Evolutionary conservation across 106 monocot species (phyloP), one percentile per base, ranked within the genome.

Genomic region (Ottelia alismoides): DNA sequence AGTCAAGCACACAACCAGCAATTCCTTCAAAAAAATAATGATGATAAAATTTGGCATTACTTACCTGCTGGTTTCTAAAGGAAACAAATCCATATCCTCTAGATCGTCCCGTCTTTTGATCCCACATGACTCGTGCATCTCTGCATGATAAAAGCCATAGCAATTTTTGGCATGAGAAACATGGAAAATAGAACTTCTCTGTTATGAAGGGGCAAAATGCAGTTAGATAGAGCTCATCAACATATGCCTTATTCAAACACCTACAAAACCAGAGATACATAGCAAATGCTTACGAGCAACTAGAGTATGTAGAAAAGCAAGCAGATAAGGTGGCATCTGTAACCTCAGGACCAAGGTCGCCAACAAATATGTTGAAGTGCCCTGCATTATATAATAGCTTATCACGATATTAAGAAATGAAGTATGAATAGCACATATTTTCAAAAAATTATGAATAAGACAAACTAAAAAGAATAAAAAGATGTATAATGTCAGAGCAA

Each of bases 71-170:
- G 65, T 76, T 73, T n/a, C 88, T 65, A 69, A 88, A 88, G 26
- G 88, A 78, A 58, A 88, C 88, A 76, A 88, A 88, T 17, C 88
- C 88, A 73, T 70, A 88, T 17, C 88, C 88, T 65, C 88, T 79
- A 46, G 88, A 88, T 18, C 88, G 75, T 16, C 82, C 82, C 61
- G 88, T 88, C 52, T 88, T 88, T 52, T 88, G 82, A 63, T 88
- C 88, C 88, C 88, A 88, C 88, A 88, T 83, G 46, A 88, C 88
- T 58, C 75, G 72, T 48, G 88, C 82, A 76, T 88, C 88, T 26
- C 88, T 88, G 29, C 0, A 57, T 17, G 17, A 52, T 18, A 4
- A n/a, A n/a, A n/a, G n/a, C n/a, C n/a, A n/a, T n/a, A n/a, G n/a
- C n/a, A n/a, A n/a, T n/a, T n/a, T n/a, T n/a, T n/a, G n/a, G n/a